Evolutionary conservation across 805 yeast genomes (phyloP).

Genomic region (Monosporozyma unispora): DNA sequence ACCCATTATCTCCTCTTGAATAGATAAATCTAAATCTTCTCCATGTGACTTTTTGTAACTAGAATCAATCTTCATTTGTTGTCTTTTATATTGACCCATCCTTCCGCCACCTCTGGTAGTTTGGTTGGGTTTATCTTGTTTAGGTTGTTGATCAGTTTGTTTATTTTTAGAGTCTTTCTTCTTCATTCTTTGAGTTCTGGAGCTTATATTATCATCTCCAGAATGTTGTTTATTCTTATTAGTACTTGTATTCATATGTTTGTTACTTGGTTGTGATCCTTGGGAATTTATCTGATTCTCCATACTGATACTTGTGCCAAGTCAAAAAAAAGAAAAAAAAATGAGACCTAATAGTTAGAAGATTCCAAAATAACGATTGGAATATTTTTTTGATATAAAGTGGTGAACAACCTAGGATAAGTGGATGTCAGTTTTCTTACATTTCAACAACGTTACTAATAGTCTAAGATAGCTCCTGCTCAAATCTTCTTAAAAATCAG

Average conservation of each 20-base stretch:
- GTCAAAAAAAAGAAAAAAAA: not conserved
- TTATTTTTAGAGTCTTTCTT: not conserved
- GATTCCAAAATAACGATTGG: not conserved
- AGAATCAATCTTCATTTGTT: slow-evolving; percentile 1
- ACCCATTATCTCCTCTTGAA: slow-evolving; percentile 30
- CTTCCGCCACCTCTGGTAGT: slow-evolving; percentile 1
- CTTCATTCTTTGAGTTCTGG: not conserved
- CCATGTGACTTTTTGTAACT: not conserved
- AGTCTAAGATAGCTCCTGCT: not conserved
- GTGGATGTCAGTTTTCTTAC: not conserved
- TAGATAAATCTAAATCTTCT: slow-evolving; percentile 17
- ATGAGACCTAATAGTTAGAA: not conserved
- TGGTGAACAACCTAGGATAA: not conserved
- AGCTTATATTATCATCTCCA: not conserved
- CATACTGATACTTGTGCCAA: not conserved
- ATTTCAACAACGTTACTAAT: no score
- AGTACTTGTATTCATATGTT: not conserved
- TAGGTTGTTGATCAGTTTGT: not conserved
- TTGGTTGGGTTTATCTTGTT: not conserved
- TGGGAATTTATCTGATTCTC: not conserved
- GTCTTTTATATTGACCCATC: slow-evolving; percentile 8
- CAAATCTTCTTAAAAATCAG: not conserved
- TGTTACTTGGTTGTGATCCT: not conserved
- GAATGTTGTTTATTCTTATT: not conserved
- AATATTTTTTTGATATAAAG: not conserved